Conservation (phyloP, 176 grass and related monocot species). For the Phragmites australis region DNA sequence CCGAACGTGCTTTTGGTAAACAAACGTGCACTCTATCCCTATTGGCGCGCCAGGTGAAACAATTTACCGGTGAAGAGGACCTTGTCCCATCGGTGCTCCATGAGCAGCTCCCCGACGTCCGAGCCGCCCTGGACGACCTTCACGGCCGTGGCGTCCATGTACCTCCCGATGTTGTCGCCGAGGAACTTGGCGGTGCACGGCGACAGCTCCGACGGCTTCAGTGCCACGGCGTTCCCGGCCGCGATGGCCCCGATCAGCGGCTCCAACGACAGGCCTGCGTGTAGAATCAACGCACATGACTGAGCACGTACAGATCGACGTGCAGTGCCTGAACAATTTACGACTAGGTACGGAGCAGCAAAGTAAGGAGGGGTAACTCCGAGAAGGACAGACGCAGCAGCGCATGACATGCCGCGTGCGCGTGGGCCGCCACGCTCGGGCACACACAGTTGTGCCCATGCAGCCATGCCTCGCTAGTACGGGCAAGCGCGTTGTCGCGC, state of each 20-base stretch:
- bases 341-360: too few species aligned
- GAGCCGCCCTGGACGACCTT: slow-evolving; percentile 75
- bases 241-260: slow-evolving; percentile 81
- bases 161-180: slow-evolving; percentile 44
- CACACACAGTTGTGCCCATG: too few species aligned
- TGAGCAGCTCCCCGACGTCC: slow-evolving; percentile 60
- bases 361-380: too few species aligned
- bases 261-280: slow-evolving; percentile 78
- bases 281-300: neutral
- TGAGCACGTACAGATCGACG: neutral
- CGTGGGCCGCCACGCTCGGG: too few species aligned
- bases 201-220: slow-evolving; percentile 89
- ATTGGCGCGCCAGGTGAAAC: too few species aligned
- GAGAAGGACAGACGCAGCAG: too few species aligned
- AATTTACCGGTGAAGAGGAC: slow-evolving; percentile 89
- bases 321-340: neutral
- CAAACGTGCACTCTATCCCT: too few species aligned
- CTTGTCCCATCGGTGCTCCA: slow-evolving; percentile 88
- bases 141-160: slow-evolving; percentile 68
- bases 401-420: too few species aligned
- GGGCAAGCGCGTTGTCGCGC: too few species aligned
- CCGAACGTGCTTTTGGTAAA: neutral
- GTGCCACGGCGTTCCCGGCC: slow-evolving; percentile 71
- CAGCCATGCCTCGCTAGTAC: too few species aligned
- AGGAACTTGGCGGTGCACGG: slow-evolving; percentile 67